Conservation (phyloP, 768 basidiomycete species). For the Phlebiopsis flavidoalba region DNA sequence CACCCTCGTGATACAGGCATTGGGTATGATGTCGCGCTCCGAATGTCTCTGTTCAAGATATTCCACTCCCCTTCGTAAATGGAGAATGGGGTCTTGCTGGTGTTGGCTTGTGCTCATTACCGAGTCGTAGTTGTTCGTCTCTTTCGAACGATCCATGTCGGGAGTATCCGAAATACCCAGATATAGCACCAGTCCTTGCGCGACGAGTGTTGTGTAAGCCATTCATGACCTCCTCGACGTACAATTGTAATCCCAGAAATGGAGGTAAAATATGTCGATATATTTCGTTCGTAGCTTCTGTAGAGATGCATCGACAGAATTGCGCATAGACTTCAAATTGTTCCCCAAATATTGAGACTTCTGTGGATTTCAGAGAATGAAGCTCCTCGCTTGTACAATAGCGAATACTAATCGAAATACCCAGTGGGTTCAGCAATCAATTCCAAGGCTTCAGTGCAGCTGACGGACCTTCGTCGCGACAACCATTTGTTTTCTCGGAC, state of each 20-base stretch:
- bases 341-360: conserved; percentile 32
- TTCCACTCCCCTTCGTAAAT: conserved; percentile 33
- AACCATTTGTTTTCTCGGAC: conserved; percentile 30
- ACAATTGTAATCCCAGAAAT: conserved; percentile 47
- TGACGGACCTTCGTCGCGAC: conserved; percentile 17
- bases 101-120: too few relatives aligned
- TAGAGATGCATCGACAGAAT: conserved; percentile 30
- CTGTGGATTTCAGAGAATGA: conserved; percentile 17
- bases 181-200: conserved; percentile 41
- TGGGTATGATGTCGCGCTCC: conserved; percentile 35
- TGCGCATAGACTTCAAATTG: conserved; percentile 31
- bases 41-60: conserved; percentile 30
- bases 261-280: conserved; percentile 44
- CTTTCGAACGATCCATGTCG: conserved; percentile 30
- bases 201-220: conserved; percentile 46
- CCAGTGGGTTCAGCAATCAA: not conserved
- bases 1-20: conserved; percentile 30
- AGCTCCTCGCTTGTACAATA: conserved; percentile 14
- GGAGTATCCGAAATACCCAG: conserved; percentile 27
- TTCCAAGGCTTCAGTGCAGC: not conserved
- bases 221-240: conserved; percentile 55
- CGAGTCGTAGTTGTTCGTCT: conserved; percentile 37
- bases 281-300: conserved; percentile 38
- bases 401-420: conserved; percentile 5
- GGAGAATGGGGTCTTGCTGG: conserved; percentile 32